Conservation (phyloP, 129 eudicot species). For the Arctium lappa region DNA sequence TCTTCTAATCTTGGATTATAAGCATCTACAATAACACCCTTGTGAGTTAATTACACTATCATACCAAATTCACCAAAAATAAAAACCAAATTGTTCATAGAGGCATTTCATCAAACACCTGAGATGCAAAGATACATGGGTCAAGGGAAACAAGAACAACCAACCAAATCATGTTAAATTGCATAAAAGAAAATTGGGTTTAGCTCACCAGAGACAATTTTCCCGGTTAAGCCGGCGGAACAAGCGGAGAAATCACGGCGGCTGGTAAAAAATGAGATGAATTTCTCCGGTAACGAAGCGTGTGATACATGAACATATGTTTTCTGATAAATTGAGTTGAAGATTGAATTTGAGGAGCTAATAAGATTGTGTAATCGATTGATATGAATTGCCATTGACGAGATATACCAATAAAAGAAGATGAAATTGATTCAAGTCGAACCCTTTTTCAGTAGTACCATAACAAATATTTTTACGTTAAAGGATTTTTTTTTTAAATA, state of each 20-base stretch:
- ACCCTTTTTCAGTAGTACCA: neutral
- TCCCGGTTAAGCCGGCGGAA: slow-evolving; percentile 17
- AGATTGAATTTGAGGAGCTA: slow-evolving; percentile 13
- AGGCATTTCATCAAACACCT: slow-evolving; percentile 46
- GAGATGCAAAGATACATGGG: slow-evolving; percentile 10
- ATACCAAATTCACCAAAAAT: neutral
- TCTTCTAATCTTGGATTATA: slow-evolving; percentile 45
- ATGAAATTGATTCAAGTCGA: neutral
- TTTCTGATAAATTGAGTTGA: slow-evolving; percentile 3
- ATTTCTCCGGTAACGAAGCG: slow-evolving; percentile 8
- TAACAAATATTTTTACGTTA: neutral
- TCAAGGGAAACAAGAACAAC: neutral
- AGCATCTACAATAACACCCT: slow-evolving; percentile 24
- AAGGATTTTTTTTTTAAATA: too few relatives aligned
- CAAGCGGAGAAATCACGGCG: slow-evolving; percentile 21
- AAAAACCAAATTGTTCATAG: neutral
- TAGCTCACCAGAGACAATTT: slow-evolving; percentile 25
- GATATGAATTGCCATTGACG: slow-evolving; percentile 18
- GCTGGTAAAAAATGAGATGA: slow-evolving; percentile 10
- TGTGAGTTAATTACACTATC: slow-evolving; percentile 5
- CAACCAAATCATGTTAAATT: neutral
- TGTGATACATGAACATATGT: neutral
- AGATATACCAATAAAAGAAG: neutral
- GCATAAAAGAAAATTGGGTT: neutral
- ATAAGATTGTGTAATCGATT: slow-evolving; percentile 10